Conservation (phyloP, 139 green algal genomes). For the Chlamydomonas sp. region DNA sequence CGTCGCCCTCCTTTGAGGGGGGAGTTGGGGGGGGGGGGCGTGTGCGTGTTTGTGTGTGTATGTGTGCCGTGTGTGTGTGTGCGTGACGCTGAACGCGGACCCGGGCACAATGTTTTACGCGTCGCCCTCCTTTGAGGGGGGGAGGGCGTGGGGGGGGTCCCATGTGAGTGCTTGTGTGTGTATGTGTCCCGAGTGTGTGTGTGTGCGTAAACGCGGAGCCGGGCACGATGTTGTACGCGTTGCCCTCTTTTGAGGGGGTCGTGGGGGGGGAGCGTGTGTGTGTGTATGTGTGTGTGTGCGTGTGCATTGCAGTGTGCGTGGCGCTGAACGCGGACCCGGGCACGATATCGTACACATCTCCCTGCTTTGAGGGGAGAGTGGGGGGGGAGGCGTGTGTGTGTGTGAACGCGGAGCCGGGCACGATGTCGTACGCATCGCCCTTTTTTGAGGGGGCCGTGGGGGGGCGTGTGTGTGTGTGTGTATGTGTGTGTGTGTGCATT, state of each 20-base stretch:
- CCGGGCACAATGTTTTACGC: conserved; percentile 3
- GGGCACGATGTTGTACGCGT: conserved; percentile 74
- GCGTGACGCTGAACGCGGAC: conserved; percentile 73
- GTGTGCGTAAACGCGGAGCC: no score
- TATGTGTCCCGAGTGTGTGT: no score
- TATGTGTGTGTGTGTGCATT: conserved; percentile 31
- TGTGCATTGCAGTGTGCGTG: conserved; percentile 69
- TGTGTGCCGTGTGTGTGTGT: conserved; percentile 34
- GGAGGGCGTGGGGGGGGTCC: not conserved
- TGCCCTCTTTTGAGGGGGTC: conserved; percentile 55
- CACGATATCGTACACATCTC: conserved; percentile 73
- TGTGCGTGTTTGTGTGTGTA: not conserved
- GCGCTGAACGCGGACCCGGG: conserved; percentile 75
- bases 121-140: not conserved
- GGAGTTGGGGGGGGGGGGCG: not conserved
- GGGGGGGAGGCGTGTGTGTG: no score
- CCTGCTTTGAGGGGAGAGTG: conserved; percentile 45
- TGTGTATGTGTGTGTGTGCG: not conserved
- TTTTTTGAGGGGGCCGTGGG: conserved; percentile 43
- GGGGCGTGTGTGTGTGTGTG: not conserved
- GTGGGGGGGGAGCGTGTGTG: not conserved
- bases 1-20: not conserved
- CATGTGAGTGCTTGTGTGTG: not conserved
- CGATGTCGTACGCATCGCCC: conserved; percentile 67
- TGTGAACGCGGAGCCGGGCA: no score